These are phyloP conservation scores for Erysiphe pisi DNA, from an alignment of 2,329 filamentous ascomycete species.

Conservation along the genomic window DNA sequence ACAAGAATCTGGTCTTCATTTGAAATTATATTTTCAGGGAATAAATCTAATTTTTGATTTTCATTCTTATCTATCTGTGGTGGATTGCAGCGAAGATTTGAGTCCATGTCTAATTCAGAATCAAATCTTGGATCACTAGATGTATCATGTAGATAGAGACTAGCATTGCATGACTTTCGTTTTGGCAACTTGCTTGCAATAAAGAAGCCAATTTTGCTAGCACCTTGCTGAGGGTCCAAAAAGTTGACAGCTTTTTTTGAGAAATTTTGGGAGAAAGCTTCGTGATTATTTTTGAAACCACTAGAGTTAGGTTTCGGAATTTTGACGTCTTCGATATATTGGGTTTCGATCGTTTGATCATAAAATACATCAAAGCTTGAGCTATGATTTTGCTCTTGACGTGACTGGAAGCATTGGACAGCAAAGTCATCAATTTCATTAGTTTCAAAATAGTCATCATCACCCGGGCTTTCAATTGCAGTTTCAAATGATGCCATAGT, in stretches of 20 bases:
- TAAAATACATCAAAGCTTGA: neutral
- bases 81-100: slow-evolving; percentile 9
- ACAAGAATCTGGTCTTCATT: slow-evolving; percentile 50
- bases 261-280: neutral
- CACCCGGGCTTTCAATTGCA: slow-evolving; percentile 44
- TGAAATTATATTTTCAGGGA: slow-evolving; percentile 36
- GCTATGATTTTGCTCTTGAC: slow-evolving; percentile 26
- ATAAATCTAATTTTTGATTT: slow-evolving; percentile 31
- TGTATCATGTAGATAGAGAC: neutral
- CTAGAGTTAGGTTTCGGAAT: neutral
- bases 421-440: slow-evolving; percentile 36
- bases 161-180: no score
- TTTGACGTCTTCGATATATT: neutral
- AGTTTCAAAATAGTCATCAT: slow-evolving; percentile 34
- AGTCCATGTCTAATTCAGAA: neutral
- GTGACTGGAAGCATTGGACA: slow-evolving; percentile 36
- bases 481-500: slow-evolving; percentile 54
- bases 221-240: no score
- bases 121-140: neutral
- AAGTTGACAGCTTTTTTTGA: neutral
- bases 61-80: neutral
- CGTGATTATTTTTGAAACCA: no score
- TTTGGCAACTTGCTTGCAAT: neutral
- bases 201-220: no score
- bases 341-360: no score